phyloP scores from a whole-genome alignment of 2,329 filamentous ascomycete species.

The Simplicillium sp. region DNA sequence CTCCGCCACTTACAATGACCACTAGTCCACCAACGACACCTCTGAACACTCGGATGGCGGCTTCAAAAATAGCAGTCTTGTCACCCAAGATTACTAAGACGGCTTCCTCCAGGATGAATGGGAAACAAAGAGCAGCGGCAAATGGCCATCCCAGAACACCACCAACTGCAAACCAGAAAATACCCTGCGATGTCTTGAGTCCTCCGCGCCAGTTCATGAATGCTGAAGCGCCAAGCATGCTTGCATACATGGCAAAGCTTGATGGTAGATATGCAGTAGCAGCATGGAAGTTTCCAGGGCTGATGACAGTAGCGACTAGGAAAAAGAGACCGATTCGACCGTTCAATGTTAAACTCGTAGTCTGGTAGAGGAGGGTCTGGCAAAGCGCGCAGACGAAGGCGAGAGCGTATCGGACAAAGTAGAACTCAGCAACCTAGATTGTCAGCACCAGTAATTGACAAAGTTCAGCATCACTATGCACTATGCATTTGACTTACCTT shows the following conservation, averaged over 20 bases:
- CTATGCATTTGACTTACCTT: constrained; percentile 40
- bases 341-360: constrained; percentile 68
- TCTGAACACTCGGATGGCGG: constrained; percentile 52
- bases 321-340: constrained; percentile 80
- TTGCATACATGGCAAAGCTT: constrained; percentile 93
- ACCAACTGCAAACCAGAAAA: constrained; percentile 84
- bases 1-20: constrained; percentile 34
- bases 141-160: constrained; percentile 93
- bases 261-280: constrained; percentile 82
- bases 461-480: too few relatives aligned
- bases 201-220: constrained; percentile 87
- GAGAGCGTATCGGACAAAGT: constrained; percentile 68
- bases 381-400: constrained; percentile 70
- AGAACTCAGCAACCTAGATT: constrained; percentile 63
- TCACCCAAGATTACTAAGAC: constrained; percentile 46
- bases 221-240: constrained; percentile 73
- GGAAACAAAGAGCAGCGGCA: constrained; percentile 68
- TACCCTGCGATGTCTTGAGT: constrained; percentile 69
- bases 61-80: constrained; percentile 49
- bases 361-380: constrained; percentile 73
- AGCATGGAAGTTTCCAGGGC: constrained; percentile 89
- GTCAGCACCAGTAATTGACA: too few relatives aligned
- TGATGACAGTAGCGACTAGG: constrained; percentile 64
- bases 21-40: constrained; percentile 58
- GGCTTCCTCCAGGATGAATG: constrained; percentile 72